Evolutionary conservation across 768 basidiomycete genomes (phyloP).

Genomic region (Sarcodon sp.): DNA sequence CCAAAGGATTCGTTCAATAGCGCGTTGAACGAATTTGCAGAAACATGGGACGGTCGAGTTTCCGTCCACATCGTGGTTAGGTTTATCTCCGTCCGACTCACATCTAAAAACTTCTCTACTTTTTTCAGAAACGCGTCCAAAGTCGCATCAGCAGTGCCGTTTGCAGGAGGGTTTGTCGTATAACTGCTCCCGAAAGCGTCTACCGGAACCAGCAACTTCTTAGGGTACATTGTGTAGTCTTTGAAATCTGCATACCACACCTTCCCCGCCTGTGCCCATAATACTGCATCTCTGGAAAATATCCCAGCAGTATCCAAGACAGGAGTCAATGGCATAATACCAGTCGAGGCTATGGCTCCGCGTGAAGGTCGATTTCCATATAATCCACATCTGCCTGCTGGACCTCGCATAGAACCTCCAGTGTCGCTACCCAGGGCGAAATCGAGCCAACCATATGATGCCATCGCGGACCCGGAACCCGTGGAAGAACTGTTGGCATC

Average conservation of each 20-base stretch:
- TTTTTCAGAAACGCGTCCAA: conserved; percentile 15
- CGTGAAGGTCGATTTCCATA: conserved; percentile 17
- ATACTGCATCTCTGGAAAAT: conserved; percentile 15
- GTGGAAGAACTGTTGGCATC: conserved; percentile 17
- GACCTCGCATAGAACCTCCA: conserved; percentile 18
- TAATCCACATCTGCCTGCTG: conserved; percentile 16
- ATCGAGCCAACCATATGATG: conserved; percentile 17
- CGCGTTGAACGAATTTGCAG: conserved; percentile 9
- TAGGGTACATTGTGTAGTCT: conserved; percentile 14
- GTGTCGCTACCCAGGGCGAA: conserved; percentile 18
- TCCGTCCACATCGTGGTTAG: conserved; percentile 10
- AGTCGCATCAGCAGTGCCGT: conserved; percentile 9
- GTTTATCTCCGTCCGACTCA: conserved; percentile 12
- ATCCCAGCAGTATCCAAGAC: conserved; percentile 16
- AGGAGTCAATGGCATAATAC: conserved; percentile 17
- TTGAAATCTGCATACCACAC: conserved; percentile 18
- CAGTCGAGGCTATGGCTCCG: conserved; percentile 14
- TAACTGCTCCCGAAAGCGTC: conserved; percentile 14
- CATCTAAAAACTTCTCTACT: conserved; percentile 16
- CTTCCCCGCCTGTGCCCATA: conserved; percentile 12
- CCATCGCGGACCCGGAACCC: conserved; percentile 13
- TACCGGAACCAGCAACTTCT: conserved; percentile 14
- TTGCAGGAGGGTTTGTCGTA: conserved; percentile 9
- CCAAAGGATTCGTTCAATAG: conserved; percentile 16
- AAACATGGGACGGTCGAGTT: conserved; percentile 10